Percentiles rank a stretch among this genome's conserved stretches.
phyloP scores from a whole-genome alignment of 2,329 filamentous ascomycete genomes.

The Coniochaeta sp. region DNA sequence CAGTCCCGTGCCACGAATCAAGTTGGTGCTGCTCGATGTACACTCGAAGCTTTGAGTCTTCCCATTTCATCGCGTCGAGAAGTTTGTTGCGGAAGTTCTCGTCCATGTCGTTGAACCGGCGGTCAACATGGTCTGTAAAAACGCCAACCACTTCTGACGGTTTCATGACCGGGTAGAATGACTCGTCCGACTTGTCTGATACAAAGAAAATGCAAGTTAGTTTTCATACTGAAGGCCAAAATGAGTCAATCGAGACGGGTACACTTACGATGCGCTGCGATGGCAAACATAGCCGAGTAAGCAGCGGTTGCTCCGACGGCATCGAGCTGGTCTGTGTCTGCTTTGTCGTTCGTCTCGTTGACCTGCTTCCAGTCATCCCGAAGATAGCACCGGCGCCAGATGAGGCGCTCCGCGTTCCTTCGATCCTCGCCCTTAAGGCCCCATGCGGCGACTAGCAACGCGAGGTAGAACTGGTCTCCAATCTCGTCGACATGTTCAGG shows the following conservation, averaged over 20 bases:
- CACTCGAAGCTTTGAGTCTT: conserved; percentile 59
- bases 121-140: conserved; percentile 53
- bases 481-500: conserved; percentile 42
- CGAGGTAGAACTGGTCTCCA: conserved; percentile 67
- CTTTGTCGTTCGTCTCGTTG: conserved; percentile 69
- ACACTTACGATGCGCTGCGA: conserved; percentile 57
- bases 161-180: conserved; percentile 35
- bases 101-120: conserved; percentile 52
- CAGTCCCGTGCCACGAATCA: conserved; percentile 51
- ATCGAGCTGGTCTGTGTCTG: conserved; percentile 59
- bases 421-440: conserved; percentile 49
- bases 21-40: conserved; percentile 63
- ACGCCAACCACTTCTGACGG: conserved; percentile 52
- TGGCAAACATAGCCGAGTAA: conserved; percentile 58
- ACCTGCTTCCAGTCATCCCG: conserved; percentile 78
- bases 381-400: conserved; percentile 84
- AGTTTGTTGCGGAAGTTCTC: conserved; percentile 60
- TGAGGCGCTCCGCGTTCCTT: conserved; percentile 50
- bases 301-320: conserved; percentile 59
- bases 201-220: background rate
- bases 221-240: background rate
- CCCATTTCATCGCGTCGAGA: conserved; percentile 62
- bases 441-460: conserved; percentile 54
- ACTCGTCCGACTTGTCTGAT: conserved; percentile 26
- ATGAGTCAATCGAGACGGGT: background rate